phyloP scores from a whole-genome alignment of 306 rosid genomes.

The Begonia peltatifolia region DNA sequence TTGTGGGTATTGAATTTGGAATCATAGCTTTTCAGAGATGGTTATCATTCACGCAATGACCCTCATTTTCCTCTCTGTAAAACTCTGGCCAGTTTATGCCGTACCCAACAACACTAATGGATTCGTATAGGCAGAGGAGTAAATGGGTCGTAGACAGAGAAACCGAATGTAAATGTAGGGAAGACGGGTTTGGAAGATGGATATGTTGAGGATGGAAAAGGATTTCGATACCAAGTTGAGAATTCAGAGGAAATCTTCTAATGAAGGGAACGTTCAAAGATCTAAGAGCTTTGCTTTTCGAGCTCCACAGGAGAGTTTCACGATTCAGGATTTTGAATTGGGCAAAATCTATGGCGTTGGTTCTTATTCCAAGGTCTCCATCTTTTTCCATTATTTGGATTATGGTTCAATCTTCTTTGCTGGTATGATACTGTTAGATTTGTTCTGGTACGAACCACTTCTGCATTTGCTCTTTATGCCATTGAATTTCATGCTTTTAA shows the following conservation, averaged over 20 bases:
- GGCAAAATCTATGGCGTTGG: slow-evolving; percentile 99
- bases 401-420: too few relatives aligned
- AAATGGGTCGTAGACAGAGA: slow-evolving; percentile 29
- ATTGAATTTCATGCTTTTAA: too few relatives aligned
- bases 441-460: too few relatives aligned
- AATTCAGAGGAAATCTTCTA: slow-evolving; percentile 64
- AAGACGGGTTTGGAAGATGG: slow-evolving; percentile 19
- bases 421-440: too few relatives aligned
- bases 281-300: slow-evolving; percentile 86
- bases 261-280: slow-evolving; percentile 54
- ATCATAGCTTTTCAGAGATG: too few relatives aligned
- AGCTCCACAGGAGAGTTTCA: slow-evolving; percentile 94
- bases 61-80: too few relatives aligned
- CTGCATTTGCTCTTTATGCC: too few relatives aligned
- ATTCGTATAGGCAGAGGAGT: slow-evolving; percentile 10
- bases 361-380: slow-evolving; percentile 80
- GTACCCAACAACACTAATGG: neutral
- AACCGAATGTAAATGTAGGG: slow-evolving; percentile 14
- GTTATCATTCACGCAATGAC: too few relatives aligned
- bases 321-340: slow-evolving; percentile 86
- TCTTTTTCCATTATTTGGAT: neutral
- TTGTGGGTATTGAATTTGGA: too few relatives aligned
- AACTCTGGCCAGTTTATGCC: too few relatives aligned
- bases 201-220: slow-evolving; percentile 97
- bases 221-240: slow-evolving; percentile 89